phyloP scores from a whole-genome alignment of 1,139 yeast species.

The Blastobotrys arbuscula region DNA sequence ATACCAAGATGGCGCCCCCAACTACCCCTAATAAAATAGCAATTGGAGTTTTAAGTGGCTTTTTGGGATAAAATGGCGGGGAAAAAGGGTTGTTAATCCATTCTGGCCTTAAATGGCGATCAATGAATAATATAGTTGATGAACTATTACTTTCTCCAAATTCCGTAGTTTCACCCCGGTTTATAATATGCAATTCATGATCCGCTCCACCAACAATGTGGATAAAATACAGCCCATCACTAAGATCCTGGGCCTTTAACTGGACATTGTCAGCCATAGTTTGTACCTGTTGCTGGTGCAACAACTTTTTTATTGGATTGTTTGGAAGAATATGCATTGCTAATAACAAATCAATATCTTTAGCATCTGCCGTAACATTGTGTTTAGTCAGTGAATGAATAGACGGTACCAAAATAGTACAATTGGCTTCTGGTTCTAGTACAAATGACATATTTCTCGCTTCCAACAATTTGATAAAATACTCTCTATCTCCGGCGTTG shows the following conservation, averaged over 20 bases:
- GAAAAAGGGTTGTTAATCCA: conserved; percentile 46
- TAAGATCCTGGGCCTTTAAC: conserved; percentile 40
- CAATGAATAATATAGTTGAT: conserved; percentile 63
- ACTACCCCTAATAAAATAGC: conserved; percentile 35
- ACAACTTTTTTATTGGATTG: conserved; percentile 37
- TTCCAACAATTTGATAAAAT: conserved; percentile 48
- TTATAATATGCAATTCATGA: conserved; percentile 58
- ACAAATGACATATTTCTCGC: conserved; percentile 34
- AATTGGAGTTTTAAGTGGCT: conserved; percentile 33
- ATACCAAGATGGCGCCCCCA: conserved; percentile 31
- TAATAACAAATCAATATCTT: conserved; percentile 49
- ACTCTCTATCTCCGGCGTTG: conserved; percentile 38
- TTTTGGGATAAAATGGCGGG: conserved; percentile 14
- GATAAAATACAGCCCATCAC: conserved; percentile 31
- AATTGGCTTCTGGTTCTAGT: conserved; percentile 34
- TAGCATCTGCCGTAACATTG: conserved; percentile 44
- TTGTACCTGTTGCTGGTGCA: conserved; percentile 31
- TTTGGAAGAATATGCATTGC: conserved; percentile 67
- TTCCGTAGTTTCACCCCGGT: conserved; percentile 60
- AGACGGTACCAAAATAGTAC: conserved; percentile 72
- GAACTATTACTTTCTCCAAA: not conserved
- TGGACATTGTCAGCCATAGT: conserved; percentile 43
- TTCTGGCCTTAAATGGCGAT: conserved; percentile 55
- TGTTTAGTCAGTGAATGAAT: conserved; percentile 49
- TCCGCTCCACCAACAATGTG: conserved; percentile 47